Percentiles rank a stretch among this genome's conserved stretches.
Conservation (phyloP, 75 land plant genomes). For the Sequoiadendron giganteum region DNA sequence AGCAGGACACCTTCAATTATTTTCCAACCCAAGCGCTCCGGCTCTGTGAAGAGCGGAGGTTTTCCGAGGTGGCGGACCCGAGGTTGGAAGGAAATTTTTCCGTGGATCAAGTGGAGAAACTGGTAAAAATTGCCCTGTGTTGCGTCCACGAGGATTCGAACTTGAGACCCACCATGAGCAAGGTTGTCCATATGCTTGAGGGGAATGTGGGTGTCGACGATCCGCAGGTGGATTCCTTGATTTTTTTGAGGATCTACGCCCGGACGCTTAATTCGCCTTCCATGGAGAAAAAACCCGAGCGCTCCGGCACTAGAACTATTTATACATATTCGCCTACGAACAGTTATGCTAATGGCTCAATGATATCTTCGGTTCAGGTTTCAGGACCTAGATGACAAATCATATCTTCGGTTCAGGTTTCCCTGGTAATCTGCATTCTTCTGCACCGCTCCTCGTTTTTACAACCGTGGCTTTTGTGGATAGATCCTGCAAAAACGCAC, state of each 20-base stretch:
- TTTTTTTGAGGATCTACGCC: constrained; percentile 42
- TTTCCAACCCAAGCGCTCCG: constrained; percentile 40
- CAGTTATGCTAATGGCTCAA: not conserved
- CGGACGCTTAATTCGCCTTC: constrained; percentile 14
- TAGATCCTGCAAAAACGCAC: not conserved
- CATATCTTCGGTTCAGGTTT: not conserved
- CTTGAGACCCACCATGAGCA: constrained; percentile 55
- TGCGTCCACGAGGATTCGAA: constrained; percentile 67
- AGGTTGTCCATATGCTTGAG: constrained; percentile 62
- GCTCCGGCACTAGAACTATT: too few species aligned
- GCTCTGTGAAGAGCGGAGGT: constrained; percentile 34
- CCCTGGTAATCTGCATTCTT: not conserved
- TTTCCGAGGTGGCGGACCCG: constrained; percentile 40
- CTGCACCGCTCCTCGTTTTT: not conserved
- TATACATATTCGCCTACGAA: not conserved
- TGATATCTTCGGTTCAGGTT: not conserved
- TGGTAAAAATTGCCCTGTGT: constrained; percentile 59
- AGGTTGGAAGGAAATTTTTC: constrained; percentile 33
- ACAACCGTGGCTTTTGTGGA: not conserved
- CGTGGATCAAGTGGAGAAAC: constrained; percentile 41
- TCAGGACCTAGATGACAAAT: constrained; percentile 9
- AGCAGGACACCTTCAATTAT: constrained; percentile 5
- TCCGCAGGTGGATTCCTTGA: constrained; percentile 36
- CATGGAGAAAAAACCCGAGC: not conserved
- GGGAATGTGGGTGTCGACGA: constrained; percentile 35